phyloP scores from a whole-genome alignment of 1,284 basidiomycete genomes.

The Rhizoctonia solani region DNA sequence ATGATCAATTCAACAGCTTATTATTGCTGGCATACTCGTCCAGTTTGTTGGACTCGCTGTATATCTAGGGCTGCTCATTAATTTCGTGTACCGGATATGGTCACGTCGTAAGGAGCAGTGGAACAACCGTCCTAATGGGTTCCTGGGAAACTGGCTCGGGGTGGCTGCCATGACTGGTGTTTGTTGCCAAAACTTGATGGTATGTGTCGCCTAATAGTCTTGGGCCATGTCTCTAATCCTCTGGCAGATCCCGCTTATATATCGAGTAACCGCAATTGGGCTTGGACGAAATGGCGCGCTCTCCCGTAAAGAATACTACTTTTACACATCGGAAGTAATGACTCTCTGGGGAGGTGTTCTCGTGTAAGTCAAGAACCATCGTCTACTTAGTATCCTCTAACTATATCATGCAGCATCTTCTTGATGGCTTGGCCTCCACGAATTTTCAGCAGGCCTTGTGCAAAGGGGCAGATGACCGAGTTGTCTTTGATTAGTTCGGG shows the following conservation, averaged over 20 bases:
- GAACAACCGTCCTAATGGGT: background rate
- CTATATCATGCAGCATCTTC: background rate
- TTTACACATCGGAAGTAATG: background rate
- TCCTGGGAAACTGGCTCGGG: background rate
- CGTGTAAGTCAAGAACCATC: background rate
- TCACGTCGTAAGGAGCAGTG: background rate
- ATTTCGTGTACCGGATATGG: background rate
- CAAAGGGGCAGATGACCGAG: background rate
- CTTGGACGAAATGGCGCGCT: background rate
- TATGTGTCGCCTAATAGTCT: background rate
- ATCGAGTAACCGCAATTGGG: background rate
- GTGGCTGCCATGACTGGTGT: background rate
- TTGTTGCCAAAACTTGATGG: background rate
- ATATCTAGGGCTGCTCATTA: background rate
- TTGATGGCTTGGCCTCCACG: background rate
- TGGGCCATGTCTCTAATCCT: background rate
- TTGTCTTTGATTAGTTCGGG: background rate
- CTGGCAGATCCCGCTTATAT: background rate
- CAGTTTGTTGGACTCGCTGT: background rate
- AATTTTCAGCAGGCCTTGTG: background rate
- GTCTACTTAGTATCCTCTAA: background rate
- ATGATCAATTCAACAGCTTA: background rate
- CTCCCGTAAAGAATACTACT: background rate
- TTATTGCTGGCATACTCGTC: background rate
- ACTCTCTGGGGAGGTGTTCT: background rate